Conservation (phyloP, 371 early-diverging fungal genomes). For the Circinella umbellata region DNA sequence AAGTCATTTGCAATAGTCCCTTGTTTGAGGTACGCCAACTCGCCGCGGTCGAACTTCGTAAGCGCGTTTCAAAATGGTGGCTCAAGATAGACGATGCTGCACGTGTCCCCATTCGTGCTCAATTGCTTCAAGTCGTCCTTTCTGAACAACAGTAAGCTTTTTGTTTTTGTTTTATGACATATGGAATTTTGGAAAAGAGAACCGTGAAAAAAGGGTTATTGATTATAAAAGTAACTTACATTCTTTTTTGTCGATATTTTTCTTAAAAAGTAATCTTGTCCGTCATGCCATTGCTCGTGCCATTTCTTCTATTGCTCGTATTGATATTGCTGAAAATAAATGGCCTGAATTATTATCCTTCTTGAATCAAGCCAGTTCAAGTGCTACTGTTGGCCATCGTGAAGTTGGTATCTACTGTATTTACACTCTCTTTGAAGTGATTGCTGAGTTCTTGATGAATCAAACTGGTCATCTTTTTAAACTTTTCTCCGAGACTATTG, state of each 20-base stretch:
- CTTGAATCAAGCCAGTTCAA: constrained; percentile 73
- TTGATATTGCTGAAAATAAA: constrained; percentile 73
- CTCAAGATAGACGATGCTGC: constrained; percentile 55
- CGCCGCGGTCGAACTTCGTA: constrained; percentile 90
- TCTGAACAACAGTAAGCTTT: constrained; percentile 69
- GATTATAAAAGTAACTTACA: not conserved
- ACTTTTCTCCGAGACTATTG: constrained; percentile 70
- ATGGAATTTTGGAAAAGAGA: not conserved
- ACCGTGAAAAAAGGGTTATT: not conserved
- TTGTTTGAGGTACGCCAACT: constrained; percentile 79
- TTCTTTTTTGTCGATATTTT: not conserved
- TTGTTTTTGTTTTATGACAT: not conserved
- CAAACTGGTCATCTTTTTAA: constrained; percentile 68
- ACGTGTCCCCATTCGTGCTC: constrained; percentile 64
- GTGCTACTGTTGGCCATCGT: constrained; percentile 70
- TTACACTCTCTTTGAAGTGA: constrained; percentile 80
- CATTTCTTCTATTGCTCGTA: constrained; percentile 81
- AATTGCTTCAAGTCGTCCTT: constrained; percentile 69
- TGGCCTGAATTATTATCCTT: constrained; percentile 84
- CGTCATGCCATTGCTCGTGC: constrained; percentile 82
- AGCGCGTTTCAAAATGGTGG: constrained; percentile 80
- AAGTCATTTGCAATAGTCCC: constrained; percentile 63
- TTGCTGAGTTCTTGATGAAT: constrained; percentile 73
- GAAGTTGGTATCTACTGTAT: constrained; percentile 86
- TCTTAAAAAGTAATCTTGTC: constrained; percentile 55